phyloP scores from a whole-genome alignment of 2,329 filamentous ascomycete species.

The Colletotrichum truncatum region DNA sequence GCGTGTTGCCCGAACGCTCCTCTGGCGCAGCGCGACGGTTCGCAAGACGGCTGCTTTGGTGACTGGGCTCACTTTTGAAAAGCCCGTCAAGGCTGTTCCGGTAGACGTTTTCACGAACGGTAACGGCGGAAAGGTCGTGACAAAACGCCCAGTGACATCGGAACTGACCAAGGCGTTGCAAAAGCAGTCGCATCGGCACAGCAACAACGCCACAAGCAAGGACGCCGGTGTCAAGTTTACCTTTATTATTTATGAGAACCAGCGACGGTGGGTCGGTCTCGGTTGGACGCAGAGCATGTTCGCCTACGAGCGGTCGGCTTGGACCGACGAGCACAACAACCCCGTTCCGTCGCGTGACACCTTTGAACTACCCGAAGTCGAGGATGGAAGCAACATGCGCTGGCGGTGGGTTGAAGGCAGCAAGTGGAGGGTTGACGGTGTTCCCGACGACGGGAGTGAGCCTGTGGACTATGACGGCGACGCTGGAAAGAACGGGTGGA shows the following conservation, averaged over 20 bases:
- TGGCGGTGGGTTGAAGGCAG: constrained; percentile 86
- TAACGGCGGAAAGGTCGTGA: constrained; percentile 32
- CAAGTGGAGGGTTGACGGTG: constrained; percentile 87
- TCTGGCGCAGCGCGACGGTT: constrained; percentile 87
- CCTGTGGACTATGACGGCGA: constrained; percentile 62
- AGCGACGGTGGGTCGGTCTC: constrained; percentile 91
- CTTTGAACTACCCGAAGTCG: constrained; percentile 69
- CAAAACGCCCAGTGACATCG: constrained; percentile 49
- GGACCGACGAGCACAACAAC: constrained; percentile 97
- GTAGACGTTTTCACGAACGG: constrained; percentile 13
- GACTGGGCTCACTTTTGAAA: constrained; percentile 81
- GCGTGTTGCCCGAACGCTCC: constrained; percentile 82
- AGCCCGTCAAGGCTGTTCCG: constrained; percentile 46
- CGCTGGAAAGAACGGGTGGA: constrained; percentile 82
- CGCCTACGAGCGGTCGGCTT: constrained; percentile 86
- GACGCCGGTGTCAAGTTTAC: constrained; percentile 92
- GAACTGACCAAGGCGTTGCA: constrained; percentile 57
- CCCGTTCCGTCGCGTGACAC: constrained; percentile 77
- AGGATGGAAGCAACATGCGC: constrained; percentile 64
- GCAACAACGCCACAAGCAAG: constrained; percentile 50
- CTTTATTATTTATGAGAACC: constrained; percentile 96
- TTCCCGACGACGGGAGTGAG: constrained; percentile 59
- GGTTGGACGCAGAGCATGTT: constrained; percentile 95
- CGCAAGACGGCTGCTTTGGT: constrained; percentile 75
- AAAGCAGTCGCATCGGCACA: constrained; percentile 37